phyloP scores from a whole-genome alignment of 2,329 filamentous ascomycete species.

The Phaeosphaeria sp. region DNA sequence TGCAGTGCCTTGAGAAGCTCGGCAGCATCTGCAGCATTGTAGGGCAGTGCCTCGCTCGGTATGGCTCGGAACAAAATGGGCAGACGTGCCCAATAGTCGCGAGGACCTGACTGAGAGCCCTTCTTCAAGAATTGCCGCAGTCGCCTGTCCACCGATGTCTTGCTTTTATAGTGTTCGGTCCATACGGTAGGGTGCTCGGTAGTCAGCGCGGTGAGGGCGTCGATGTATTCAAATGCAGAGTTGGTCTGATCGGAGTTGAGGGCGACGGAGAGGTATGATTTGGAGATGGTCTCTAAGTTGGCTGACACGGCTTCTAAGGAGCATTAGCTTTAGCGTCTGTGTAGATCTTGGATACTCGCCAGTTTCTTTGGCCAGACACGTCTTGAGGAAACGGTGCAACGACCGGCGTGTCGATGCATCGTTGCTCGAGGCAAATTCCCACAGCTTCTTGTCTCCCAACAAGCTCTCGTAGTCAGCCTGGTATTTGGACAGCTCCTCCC shows the following conservation, averaged over 20 bases:
- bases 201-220: conserved; percentile 72
- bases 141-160: conserved; percentile 62
- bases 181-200: conserved; percentile 71
- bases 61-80: conserved; percentile 65
- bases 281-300: conserved; percentile 64
- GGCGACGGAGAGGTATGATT: conserved; percentile 75
- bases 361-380: conserved; percentile 57
- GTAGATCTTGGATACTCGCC: conserved; percentile 22
- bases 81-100: conserved; percentile 76
- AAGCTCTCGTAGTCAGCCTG: conserved; percentile 69
- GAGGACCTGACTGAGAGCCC: conserved; percentile 79
- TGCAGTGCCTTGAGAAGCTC: conserved; percentile 72
- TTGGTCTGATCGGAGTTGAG: conserved; percentile 75
- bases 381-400: conserved; percentile 62
- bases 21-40: conserved; percentile 59
- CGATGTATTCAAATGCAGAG: conserved; percentile 75
- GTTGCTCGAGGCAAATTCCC: conserved; percentile 63
- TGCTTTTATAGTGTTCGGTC: conserved; percentile 68
- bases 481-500: conserved; percentile 65
- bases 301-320: conserved; percentile 35
- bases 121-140: conserved; percentile 77
- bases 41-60: conserved; percentile 63
- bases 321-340: background rate
- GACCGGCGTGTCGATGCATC: conserved; percentile 66
- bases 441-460: conserved; percentile 67